Evolutionary conservation across 2,329 filamentous ascomycete species (phyloP).

Genomic region (Myotisia sp.): DNA sequence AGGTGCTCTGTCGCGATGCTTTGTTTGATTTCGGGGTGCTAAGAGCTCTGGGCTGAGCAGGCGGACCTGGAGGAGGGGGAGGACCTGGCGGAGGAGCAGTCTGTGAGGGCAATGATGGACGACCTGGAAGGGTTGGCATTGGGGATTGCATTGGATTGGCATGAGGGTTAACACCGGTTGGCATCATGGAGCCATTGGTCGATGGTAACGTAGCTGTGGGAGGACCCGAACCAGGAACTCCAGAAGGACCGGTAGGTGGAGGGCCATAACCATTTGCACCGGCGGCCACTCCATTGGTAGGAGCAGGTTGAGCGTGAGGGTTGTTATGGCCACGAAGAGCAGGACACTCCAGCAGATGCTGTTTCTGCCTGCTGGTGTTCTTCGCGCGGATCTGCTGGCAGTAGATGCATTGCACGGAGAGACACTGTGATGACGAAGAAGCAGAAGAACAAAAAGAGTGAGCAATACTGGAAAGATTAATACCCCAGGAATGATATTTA

Average conservation of each 20-base stretch:
- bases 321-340: constrained; percentile 34
- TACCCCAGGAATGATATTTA: constrained; percentile 18
- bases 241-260: constrained; percentile 26
- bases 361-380: constrained; percentile 39
- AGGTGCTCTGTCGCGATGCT: constrained; percentile 24
- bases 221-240: constrained; percentile 18
- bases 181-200: constrained; percentile 30
- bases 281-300: constrained; percentile 26
- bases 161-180: constrained; percentile 32
- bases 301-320: constrained; percentile 27
- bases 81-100: constrained; percentile 20
- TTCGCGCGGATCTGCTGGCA: constrained; percentile 40
- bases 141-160: constrained; percentile 30
- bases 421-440: constrained; percentile 28
- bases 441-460: neutral
- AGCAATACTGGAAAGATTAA: neutral
- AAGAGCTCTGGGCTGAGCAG: constrained; percentile 21
- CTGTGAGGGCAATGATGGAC: constrained; percentile 27
- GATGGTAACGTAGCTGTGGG: constrained; percentile 25
- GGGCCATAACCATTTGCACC: constrained; percentile 29
- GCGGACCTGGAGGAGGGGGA: constrained; percentile 18
- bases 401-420: constrained; percentile 40
- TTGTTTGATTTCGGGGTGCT: constrained; percentile 24
- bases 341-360: constrained; percentile 38
- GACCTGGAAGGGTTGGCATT: constrained; percentile 26